phyloP scores from a whole-genome alignment of 495 filamentous ascomycete genomes.

The Immersiella caudata region DNA sequence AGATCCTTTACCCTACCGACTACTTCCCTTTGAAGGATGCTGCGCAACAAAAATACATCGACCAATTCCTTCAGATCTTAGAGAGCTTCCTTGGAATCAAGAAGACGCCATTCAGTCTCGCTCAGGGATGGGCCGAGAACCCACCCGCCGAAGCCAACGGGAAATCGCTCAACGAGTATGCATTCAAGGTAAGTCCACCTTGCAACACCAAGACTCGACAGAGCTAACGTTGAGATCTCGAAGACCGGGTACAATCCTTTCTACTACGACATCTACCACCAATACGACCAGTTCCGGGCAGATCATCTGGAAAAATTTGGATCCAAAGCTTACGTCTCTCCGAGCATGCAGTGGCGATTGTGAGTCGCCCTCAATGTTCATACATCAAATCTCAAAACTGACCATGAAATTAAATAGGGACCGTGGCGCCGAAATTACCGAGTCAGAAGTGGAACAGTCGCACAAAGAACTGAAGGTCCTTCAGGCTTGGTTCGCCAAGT shows the following conservation, averaged over 20 bases:
- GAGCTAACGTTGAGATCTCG: background rate
- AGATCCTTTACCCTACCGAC: slow-evolving; percentile 10
- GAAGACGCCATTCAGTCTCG: slow-evolving; percentile 11
- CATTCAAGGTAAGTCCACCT: background rate
- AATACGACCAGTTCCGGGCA: background rate
- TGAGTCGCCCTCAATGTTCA: background rate
- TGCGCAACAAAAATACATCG: background rate
- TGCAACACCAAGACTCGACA: no score
- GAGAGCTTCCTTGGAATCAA: background rate
- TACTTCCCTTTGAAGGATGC: background rate
- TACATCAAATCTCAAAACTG: background rate
- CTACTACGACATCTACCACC: slow-evolving; percentile 8
- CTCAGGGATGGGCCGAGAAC: slow-evolving; percentile 6
- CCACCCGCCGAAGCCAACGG: slow-evolving; percentile 6
- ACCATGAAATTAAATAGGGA: background rate
- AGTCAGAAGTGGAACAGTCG: background rate
- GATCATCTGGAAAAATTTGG: slow-evolving; percentile 10
- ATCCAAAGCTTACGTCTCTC: background rate
- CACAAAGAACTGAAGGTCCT: slow-evolving; percentile 5
- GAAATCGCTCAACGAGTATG: slow-evolving; percentile 6
- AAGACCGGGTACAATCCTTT: slow-evolving; percentile 15
- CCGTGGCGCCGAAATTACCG: background rate
- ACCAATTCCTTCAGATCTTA: background rate
- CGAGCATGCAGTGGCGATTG: slow-evolving; percentile 11
- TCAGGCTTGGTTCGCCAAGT: background rate